Base-by-base conservation (phyloP, 257 asterid species). In the Scutellaria barbata region DNA sequence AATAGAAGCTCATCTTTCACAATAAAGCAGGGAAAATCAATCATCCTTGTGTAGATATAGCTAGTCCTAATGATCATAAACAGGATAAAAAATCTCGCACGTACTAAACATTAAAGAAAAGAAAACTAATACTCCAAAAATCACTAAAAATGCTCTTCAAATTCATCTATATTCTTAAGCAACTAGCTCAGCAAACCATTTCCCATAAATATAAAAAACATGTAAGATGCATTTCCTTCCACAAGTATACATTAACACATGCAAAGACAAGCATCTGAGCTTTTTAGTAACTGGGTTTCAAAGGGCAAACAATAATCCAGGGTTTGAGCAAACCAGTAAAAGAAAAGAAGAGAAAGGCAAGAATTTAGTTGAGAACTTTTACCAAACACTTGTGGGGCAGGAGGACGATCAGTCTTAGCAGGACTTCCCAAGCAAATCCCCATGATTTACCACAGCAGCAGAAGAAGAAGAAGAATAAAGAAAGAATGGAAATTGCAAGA, bases 401-500 rank as follows among this genome's bases (percentile, higher is more conserved):
- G 42, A 17, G 61, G 11, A 8, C 12, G 17, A 30, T 10, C 69
- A 39, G 8, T 60, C 60, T 71, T 50, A 35, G 37, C 69, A 33
- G 61, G 52, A 3, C 22, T 41, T 18, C 69, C 76, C 2, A 59
- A 59, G 69, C 76, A 71, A 47, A 60, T 59, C 59, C 76, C 76
- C 76, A 71, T 71, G 0, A 6, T 16, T 45, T 35, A 17, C 7
- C 25, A 62, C 25, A 10, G 12, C 51, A 62, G 52, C 11, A 18
- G 53, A 16, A 40, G 46, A 13, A 7, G 12, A 30, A 63, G 56
- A 18, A 45, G 45, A 37, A 60, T 14, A 60, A 61, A 41, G 35
- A 16, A 39, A 1, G 9, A 62, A 60, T 3, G 43, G 63, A 16
- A 9, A 8, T 41, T 10, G 39, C 35, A 62, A 42, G 53, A 62